Percentiles rank a stretch among this genome's conserved stretches.
Evolutionary conservation across 257 asterid species (phyloP).

Genomic region (Solanum piurae): DNA sequence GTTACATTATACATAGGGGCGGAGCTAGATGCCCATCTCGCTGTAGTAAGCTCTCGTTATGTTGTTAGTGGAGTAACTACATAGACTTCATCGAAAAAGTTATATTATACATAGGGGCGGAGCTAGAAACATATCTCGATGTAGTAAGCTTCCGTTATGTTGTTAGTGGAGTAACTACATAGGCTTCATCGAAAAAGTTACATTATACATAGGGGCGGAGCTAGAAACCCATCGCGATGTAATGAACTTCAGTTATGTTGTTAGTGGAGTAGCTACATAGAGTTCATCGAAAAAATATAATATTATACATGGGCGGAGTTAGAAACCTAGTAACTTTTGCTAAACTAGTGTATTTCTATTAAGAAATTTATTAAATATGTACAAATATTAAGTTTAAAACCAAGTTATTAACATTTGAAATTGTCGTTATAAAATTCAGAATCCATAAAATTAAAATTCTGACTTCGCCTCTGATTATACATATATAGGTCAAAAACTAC

Average conservation of each 20-base stretch:
- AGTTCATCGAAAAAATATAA: background rate
- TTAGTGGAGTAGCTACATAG: background rate
- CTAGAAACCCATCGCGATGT: background rate
- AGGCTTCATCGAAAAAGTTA: background rate
- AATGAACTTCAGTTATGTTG: background rate
- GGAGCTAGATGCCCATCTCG: background rate
- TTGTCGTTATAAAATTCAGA: background rate
- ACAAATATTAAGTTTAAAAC: background rate
- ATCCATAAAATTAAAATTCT: background rate
- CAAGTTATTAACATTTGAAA: background rate
- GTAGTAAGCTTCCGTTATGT: background rate
- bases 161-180: background rate
- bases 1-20: background rate
- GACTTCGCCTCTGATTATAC: background rate
- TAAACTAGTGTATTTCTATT: background rate
- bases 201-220: background rate
- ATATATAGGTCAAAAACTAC: background rate
- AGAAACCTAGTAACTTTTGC: background rate
- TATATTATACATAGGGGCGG: too few relatives aligned
- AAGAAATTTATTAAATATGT: background rate
- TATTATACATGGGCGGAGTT: background rate
- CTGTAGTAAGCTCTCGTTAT: background rate
- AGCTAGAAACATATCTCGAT: background rate
- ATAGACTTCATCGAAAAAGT: background rate
- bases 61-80: background rate